Evolutionary conservation across 2,329 filamentous ascomycete genomes (phyloP).

Genomic region (Tolypocladium album): DNA sequence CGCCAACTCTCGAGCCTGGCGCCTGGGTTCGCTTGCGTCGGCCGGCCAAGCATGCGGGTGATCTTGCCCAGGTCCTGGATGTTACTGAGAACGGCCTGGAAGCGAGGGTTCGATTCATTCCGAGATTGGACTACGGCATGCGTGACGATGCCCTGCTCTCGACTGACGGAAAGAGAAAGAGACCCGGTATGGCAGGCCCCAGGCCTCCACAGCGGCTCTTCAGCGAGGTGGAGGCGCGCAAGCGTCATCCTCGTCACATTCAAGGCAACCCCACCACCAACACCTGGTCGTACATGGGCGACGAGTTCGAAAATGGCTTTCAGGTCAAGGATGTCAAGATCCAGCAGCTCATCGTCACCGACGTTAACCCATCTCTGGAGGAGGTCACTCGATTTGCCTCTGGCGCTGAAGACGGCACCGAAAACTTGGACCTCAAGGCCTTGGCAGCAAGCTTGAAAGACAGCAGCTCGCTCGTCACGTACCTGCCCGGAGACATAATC

Average conservation of each 20-base stretch:
- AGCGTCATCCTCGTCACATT: constrained; percentile 59
- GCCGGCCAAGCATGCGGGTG: constrained; percentile 70
- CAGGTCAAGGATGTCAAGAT: constrained; percentile 90
- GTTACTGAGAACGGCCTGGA: constrained; percentile 89
- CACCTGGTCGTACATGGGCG: constrained; percentile 74
- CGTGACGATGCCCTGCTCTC: constrained; percentile 57
- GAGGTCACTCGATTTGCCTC: constrained; percentile 93
- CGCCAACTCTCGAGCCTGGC: constrained; percentile 71
- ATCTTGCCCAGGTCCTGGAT: constrained; percentile 85
- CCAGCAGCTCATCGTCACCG: constrained; percentile 71
- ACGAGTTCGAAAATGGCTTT: constrained; percentile 89
- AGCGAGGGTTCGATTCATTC: constrained; percentile 77
- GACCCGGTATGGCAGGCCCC: constrained; percentile 48
- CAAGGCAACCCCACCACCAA: constrained; percentile 65
- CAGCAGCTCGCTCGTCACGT: constrained; percentile 69
- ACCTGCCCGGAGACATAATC: constrained; percentile 88
- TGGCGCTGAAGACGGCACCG: constrained; percentile 80
- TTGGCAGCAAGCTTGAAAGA: constrained; percentile 84
- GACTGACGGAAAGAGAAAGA: constrained; percentile 69
- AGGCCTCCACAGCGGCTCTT: constrained; percentile 83
- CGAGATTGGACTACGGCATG: constrained; percentile 81
- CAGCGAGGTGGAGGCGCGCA: constrained; percentile 85
- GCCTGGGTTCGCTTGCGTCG: constrained; percentile 86
- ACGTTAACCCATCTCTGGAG: constrained; percentile 87
- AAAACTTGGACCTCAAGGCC: constrained; percentile 85